Evolutionary conservation across 179 eudicot genomes (phyloP).

Genomic region (Patellifolia procumbens): DNA sequence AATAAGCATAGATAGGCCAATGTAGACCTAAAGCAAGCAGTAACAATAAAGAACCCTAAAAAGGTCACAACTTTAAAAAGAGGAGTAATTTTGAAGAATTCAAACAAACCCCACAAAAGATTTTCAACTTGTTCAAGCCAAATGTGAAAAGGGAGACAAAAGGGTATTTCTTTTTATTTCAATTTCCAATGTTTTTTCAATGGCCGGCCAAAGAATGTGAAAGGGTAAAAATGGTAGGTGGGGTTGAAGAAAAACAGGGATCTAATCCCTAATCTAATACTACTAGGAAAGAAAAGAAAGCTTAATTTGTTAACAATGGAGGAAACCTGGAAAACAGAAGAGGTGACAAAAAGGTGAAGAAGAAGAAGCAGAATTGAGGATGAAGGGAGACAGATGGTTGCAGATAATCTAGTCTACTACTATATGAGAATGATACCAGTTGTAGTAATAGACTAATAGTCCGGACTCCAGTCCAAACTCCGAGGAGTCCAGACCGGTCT

Average conservation of each 20-base stretch:
- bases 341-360: conserved; percentile 26
- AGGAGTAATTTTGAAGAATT: conserved; percentile 51
- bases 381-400: not conserved
- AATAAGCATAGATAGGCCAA: conserved; percentile 48
- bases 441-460: no score
- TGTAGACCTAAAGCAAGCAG: conserved; percentile 40
- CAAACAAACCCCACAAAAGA: conserved; percentile 24
- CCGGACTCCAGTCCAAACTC: no score
- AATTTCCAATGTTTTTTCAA: conserved; percentile 18
- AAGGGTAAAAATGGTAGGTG: conserved; percentile 19
- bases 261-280: no score
- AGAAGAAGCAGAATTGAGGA: conserved; percentile 32
- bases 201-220: conserved; percentile 12
- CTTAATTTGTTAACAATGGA: conserved; percentile 53
- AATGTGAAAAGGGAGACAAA: conserved; percentile 28
- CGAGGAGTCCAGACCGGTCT: no score
- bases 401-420: not conserved
- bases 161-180: not conserved
- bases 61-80: conserved; percentile 27
- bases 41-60: conserved; percentile 17
- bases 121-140: conserved; percentile 22
- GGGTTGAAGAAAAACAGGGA: conserved; percentile 22
- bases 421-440: no score
- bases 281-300: conserved; percentile 26
- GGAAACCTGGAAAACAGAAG: conserved; percentile 28